A percentile compares a stretch with the other conserved stretches of the same genome.
phyloP scores from a whole-genome alignment of 768 basidiomycete genomes.

The Lactarius hatsudake region DNA sequence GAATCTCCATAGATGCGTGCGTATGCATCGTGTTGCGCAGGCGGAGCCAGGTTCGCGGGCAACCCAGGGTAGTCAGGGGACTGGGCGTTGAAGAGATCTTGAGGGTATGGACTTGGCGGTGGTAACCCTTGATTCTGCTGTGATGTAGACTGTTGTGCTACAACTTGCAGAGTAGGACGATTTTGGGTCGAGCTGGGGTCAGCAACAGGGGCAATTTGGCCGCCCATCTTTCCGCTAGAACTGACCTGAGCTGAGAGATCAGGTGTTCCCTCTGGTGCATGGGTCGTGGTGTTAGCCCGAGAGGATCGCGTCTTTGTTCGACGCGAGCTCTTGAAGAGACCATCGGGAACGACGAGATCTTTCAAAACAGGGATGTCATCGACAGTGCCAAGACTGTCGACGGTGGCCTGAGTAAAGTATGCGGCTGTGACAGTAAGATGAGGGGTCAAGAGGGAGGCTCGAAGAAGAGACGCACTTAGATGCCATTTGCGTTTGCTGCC shows the following conservation, averaged over 20 bases:
- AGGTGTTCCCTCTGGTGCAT: conserved; percentile 36
- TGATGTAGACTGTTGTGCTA: neutral
- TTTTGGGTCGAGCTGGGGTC: conserved; percentile 16
- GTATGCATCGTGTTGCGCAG: conserved; percentile 17
- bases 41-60: neutral
- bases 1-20: conserved; percentile 14
- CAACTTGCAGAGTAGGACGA: conserved; percentile 5
- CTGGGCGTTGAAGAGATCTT: conserved; percentile 12
- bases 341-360: conserved; percentile 66
- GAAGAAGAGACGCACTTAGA: conserved; percentile 41
- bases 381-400: conserved; percentile 69
- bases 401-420: conserved; percentile 77
- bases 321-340: conserved; percentile 77
- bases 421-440: conserved; percentile 50
- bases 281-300: conserved; percentile 48
- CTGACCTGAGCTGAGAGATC: conserved; percentile 1
- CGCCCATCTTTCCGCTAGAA: conserved; percentile 2
- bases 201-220: conserved; percentile 7
- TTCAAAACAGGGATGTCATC: conserved; percentile 67
- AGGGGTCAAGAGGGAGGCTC: neutral
- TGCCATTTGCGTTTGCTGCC: conserved; percentile 43
- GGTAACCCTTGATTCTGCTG: conserved; percentile 9
- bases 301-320: conserved; percentile 50
- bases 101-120: conserved; percentile 7
- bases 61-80: conserved; percentile 9